Base-by-base conservation (phyloP, 2,329 filamentous ascomycete genomes). In the Fusarium camptoceras region DNA sequence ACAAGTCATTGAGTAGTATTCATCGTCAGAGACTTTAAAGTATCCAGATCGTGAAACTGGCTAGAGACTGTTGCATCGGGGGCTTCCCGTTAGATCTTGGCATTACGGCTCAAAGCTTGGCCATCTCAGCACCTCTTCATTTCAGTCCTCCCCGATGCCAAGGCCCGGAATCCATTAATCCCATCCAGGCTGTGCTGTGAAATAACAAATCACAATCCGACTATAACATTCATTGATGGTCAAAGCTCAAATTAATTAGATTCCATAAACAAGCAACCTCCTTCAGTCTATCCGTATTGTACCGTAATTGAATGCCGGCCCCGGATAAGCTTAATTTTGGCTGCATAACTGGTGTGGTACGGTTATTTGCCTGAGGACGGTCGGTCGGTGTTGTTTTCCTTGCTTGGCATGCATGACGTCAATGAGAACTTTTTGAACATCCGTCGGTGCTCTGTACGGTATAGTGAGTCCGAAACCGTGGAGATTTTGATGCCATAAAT, bases 291-390 rank as follows among this genome's bases (percentile, higher is more conserved):
- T 4, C 34, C 34, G 18, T n/a, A 37, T 37, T 18, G 34, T 37
- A 37, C 18, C 34, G 43, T 50, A 37, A 34, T n/a, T 37, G n/a
- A 56, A 37, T 48, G 28, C 54, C 54, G 44, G 50, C 54, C 54
- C 49, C 49, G 43, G 54, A 56, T 56, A 56, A 56, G 54, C 54
- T 56, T 56, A 56, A 56, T 56, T 56, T 56, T 27, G 54, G 24
- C 18, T 56, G 43, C 54, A 56, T 56, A 41, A 16, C 18, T 42
- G 34, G 34, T 37, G 34, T 37, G 34, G 34, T 37, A n/a, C 18
- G 34, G 3, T 37, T 11, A n/a, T 37, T 37, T 37, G 34, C 18
- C 34, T 37, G 34, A 37, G 34, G 34, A 6, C 18, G 34, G 34
- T 53, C 16, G 14, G 5, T 28, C n/a, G 34, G 24, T 28, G 9